These are phyloP conservation scores for Chrysoporthe puriensis DNA, from an alignment of 2,329 filamentous ascomycete species.

Conservation along the genomic window DNA sequence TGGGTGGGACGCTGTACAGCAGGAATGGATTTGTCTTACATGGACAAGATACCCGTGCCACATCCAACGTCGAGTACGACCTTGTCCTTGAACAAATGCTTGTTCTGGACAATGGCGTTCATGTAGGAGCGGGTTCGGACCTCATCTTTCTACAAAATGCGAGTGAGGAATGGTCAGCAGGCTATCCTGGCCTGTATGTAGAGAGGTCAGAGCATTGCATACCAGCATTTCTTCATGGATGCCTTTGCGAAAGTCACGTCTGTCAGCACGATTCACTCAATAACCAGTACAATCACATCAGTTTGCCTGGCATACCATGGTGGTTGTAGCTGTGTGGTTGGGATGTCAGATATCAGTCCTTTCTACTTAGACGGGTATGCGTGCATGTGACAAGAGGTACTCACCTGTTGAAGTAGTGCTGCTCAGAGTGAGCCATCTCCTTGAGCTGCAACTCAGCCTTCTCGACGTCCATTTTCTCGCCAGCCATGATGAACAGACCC, in stretches of 20 bases:
- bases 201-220: constrained; percentile 47
- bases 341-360: constrained; percentile 5
- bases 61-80: constrained; percentile 96
- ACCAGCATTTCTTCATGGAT: constrained; percentile 99
- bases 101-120: constrained; percentile 96
- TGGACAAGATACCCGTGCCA: constrained; percentile 96
- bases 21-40: constrained; percentile 61
- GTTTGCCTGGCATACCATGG: constrained; percentile 68
- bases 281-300: constrained; percentile 33
- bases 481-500: constrained; percentile 41
- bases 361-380: background rate
- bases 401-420: constrained; percentile 99
- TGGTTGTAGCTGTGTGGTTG: constrained; percentile 80
- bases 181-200: constrained; percentile 9
- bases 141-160: constrained; percentile 81
- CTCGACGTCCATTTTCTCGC: constrained; percentile 62
- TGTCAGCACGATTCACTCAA: constrained; percentile 23
- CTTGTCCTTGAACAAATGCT: constrained; percentile 81
- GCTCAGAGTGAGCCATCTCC: constrained; percentile 88
- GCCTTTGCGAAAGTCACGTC: constrained; percentile 52
- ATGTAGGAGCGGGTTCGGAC: constrained; percentile 96
- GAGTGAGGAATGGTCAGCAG: constrained; percentile 32
- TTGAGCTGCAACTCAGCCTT: constrained; percentile 66
- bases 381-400: constrained; percentile 34
- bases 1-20: background rate